Evolutionary conservation across 805 yeast genomes (phyloP).

Genomic region (Clavispora santaluciae): DNA sequence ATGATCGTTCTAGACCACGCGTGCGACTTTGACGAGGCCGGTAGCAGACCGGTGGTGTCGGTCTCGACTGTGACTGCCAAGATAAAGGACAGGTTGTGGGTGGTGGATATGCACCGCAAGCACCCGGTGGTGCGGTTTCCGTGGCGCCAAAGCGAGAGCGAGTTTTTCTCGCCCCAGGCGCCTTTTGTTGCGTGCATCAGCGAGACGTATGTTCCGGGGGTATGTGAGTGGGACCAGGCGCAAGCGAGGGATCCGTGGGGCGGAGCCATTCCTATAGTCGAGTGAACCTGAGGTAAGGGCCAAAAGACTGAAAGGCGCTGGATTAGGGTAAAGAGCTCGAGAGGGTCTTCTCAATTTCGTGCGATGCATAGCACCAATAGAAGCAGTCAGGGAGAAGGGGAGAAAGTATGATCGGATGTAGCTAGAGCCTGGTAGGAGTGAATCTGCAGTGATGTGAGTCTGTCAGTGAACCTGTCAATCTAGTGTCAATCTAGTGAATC

Average conservation of each 20-base stretch:
- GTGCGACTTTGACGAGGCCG: constrained; percentile 5
- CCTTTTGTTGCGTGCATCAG: constrained; percentile 11
- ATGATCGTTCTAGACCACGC: constrained; percentile 1
- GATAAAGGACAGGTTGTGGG: neutral
- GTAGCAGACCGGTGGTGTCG: constrained; percentile 10
- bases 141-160: neutral
- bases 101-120: neutral
- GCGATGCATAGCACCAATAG: no score
- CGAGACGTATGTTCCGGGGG: constrained; percentile 8
- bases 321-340: no score
- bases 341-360: no score
- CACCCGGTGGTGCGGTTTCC: neutral
- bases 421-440: no score
- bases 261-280: neutral
- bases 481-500: no score
- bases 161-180: constrained; percentile 6
- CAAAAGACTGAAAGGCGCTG: no score
- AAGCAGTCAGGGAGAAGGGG: no score
- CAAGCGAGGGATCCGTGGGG: constrained; percentile 2
- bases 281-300: no score
- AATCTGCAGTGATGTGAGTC: no score
- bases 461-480: no score
- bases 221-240: constrained; percentile 10
- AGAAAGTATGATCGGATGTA: no score
- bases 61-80: constrained; percentile 5